Base-by-base conservation (phyloP, 192 early-diverging fungal species). In the Irineochytrium annulatum region DNA sequence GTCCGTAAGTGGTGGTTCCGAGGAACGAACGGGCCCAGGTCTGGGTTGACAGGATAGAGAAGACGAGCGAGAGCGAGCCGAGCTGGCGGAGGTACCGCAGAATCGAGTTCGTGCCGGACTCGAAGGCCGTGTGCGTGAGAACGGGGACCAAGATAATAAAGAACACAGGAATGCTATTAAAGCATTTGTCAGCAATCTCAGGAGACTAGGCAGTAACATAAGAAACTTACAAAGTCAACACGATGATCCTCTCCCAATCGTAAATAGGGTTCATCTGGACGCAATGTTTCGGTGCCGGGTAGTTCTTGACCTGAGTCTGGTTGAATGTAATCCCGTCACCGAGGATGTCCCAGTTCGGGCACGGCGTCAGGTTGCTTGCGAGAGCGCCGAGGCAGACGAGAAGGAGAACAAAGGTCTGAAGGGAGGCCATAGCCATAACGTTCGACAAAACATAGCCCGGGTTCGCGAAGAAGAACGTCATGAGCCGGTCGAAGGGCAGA, bases 391-490 rank as follows among this genome's bases (percentile, higher is more conserved):
- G n/a, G 55, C 57, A 62, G 24, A 62, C 52, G 16, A 62, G 55
- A 62, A 62, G 62, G 14, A 62, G 28, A 26, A 58, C 33, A 34
- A 62, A 62, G 27, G 55, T 62, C 33, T 62, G 60, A 17, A 62
- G 22, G 30, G 60, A 55, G 6, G 33, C 26, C 54, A 59, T 59
- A 13, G 57, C 57, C 14, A 55, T 17, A 55, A 59, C 57, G 45
- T 59, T 59, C 20, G 20, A 29, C 5, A 58, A 19, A 62, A 62
- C 55, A n/a, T 33, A 62, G 11, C 52, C 60, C 27, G 91, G 88
- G 65, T 92, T 90, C 16, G 91, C 87, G 64, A 89, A 93, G 70
- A 84, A 93, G 72, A 93, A 91, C 1, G 91, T 93, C 52, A 93
- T 69, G 76, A 90, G 89, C 2, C 90, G 81, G 62, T 93, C 91